phyloP scores from a whole-genome alignment of 305 asterid genomes.

The Solanum hybrid region DNA sequence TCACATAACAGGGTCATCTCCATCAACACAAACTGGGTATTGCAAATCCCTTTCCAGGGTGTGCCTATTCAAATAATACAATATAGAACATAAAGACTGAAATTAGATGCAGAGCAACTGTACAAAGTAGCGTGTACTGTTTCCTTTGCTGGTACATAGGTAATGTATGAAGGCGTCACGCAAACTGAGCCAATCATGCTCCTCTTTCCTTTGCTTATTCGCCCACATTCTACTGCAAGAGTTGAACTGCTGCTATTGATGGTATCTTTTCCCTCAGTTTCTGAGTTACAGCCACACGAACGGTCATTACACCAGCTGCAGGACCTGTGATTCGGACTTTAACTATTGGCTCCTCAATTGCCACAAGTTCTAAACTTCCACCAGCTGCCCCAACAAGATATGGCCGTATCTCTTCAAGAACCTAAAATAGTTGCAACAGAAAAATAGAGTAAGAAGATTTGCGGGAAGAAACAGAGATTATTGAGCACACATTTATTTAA shows the following conservation, averaged over 20 bases:
- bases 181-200: background rate
- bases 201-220: background rate
- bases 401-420: slow-evolving; percentile 91
- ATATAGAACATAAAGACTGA: background rate
- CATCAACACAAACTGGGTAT: background rate
- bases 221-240: slow-evolving; percentile 40
- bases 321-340: slow-evolving; percentile 89
- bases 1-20: background rate
- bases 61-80: background rate
- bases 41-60: background rate
- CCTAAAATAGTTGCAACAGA: slow-evolving; percentile 26
- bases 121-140: background rate
- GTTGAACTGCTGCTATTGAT: slow-evolving; percentile 87
- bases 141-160: background rate
- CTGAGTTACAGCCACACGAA: slow-evolving; percentile 94
- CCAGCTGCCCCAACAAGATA: slow-evolving; percentile 89
- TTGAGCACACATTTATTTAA: background rate
- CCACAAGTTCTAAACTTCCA: slow-evolving; percentile 77
- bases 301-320: slow-evolving; percentile 94
- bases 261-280: slow-evolving; percentile 91
- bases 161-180: background rate
- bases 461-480: background rate
- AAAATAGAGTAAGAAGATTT: background rate
- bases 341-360: slow-evolving; percentile 84
- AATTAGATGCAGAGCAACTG: background rate